A percentile compares a stretch with the other conserved stretches of the same genome.
Evolutionary conservation across 352 stramenopile genomes (phyloP).

Genomic region (Phytophthora multivora): DNA sequence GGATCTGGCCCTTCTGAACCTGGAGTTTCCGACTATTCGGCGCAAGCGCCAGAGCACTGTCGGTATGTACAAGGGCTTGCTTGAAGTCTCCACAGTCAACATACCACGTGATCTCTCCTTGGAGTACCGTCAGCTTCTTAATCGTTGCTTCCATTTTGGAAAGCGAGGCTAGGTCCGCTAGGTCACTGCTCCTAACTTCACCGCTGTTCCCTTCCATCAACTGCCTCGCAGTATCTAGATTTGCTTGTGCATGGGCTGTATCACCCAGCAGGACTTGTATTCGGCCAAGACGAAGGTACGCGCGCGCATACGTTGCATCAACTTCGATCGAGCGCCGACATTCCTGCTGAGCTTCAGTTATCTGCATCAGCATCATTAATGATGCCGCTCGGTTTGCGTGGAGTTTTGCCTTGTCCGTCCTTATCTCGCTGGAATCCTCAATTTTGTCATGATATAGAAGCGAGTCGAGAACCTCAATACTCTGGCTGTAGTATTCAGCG

Average conservation of each 20-base stretch:
- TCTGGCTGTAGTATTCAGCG: conserved; percentile 63
- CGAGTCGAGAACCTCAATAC: conserved; percentile 54
- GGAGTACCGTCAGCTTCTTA: conserved; percentile 47
- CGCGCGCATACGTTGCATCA: conserved; percentile 72
- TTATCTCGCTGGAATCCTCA: conserved; percentile 41
- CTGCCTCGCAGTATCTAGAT: conserved; percentile 49
- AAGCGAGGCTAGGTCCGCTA: conserved; percentile 47
- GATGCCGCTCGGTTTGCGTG: conserved; percentile 80
- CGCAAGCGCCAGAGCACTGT: conserved; percentile 59
- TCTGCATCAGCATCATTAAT: conserved; percentile 81
- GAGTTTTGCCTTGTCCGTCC: conserved; percentile 81
- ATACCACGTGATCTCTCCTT: conserved; percentile 67
- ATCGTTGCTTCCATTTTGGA: conserved; percentile 63
- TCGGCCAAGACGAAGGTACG: conserved; percentile 70
- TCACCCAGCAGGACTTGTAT: conserved; percentile 78
- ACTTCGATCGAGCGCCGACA: conserved; percentile 63
- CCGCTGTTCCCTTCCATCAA: conserved; percentile 31
- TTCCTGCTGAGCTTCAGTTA: conserved; percentile 73
- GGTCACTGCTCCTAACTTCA: conserved; percentile 29
- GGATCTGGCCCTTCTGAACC: conserved; percentile 60
- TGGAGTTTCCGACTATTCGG: conserved; percentile 60
- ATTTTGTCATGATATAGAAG: conserved; percentile 37
- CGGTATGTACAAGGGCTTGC: conserved; percentile 48
- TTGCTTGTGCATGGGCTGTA: conserved; percentile 54
- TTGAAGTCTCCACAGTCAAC: conserved; percentile 52